These are phyloP conservation scores for Penicillium cosmopolitanum DNA, from an alignment of 495 filamentous ascomycete genomes.

Conservation along the genomic window DNA sequence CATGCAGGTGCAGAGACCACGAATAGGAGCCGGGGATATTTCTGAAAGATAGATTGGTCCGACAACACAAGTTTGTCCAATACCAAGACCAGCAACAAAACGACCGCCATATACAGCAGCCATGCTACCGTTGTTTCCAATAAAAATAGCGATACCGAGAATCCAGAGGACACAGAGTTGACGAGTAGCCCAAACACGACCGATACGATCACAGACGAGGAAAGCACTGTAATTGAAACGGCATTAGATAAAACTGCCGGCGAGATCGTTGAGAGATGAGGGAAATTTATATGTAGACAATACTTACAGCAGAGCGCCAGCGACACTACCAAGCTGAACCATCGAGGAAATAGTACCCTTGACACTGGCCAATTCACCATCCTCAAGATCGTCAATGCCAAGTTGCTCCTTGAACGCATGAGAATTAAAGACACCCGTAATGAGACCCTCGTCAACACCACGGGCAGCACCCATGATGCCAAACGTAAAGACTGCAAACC, in stretches of 20 bases:
- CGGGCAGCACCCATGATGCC: slow-evolving; percentile 63
- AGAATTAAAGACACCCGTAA: slow-evolving; percentile 57
- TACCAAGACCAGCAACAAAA: slow-evolving; percentile 61
- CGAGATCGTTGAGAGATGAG: too few relatives aligned
- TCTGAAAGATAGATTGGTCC: slow-evolving; percentile 44
- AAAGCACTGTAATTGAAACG: too few relatives aligned
- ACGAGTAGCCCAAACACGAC: slow-evolving; percentile 61
- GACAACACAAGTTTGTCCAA: slow-evolving; percentile 62
- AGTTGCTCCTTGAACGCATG: slow-evolving; percentile 17
- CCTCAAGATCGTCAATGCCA: too few relatives aligned
- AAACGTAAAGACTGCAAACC: slow-evolving; percentile 58
- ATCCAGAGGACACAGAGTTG: slow-evolving; percentile 61
- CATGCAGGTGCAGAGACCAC: background rate
- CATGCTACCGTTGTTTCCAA: slow-evolving; percentile 54
- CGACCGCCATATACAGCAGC: slow-evolving; percentile 58
- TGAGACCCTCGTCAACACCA: slow-evolving; percentile 63
- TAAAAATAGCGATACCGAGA: slow-evolving; percentile 60
- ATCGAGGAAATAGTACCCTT: too few relatives aligned
- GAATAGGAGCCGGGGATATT: slow-evolving; percentile 40
- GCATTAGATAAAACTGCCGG: too few relatives aligned
- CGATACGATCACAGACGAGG: slow-evolving; percentile 48
- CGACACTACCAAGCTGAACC: too few relatives aligned
- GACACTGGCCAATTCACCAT: too few relatives aligned
- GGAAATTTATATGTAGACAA: too few relatives aligned
- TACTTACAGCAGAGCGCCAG: too few relatives aligned